Evolutionary conservation across 192 early-diverging fungal species (phyloP), one percentile per base, ranked within the genome.

Genomic region (Linderina pennispora): DNA sequence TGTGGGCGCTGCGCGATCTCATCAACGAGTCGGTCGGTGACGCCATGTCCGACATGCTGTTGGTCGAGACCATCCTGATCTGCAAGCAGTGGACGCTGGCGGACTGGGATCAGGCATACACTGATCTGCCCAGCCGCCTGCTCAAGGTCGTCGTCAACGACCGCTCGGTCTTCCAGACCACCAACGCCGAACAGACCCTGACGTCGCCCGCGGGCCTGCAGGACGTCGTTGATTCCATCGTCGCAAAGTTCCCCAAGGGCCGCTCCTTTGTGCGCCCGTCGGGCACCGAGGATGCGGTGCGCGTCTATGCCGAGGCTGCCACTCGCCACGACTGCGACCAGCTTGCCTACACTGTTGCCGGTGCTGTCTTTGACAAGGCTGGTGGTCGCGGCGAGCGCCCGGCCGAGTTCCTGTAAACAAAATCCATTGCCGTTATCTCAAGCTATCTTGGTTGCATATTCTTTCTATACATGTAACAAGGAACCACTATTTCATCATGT

Each of bases 11-110:
- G 43, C 85, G 85, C 13, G 91, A 97, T 35, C 67, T 99, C 47
- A 96, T 97, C 76, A 99, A 99, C 80, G 92, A 99, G 74, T 81
- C 94, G 13, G 97, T 99, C 16, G 97, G 97, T 33, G 97, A 99
- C 68, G 97, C 97, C 14, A 77, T 98, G 43, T 94, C 95, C 5
- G 97, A 99, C 56, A 80, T 99, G 77, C 81, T 99, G 42, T 54
- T 97, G 32, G 91, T 99, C 26, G 94, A 96, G 61, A 79, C 91
- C 9, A 90, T 97, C 53, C 72, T 99, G 46, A 83, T 85, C 15
- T 81, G 81, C 76, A 76, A 85, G 49, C 78, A 80, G 49, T 89
- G 85, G 84, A 78, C 85, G 33, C 81, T 84, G 42, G 75, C 82
- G 44, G 73, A 89, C 46, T 99, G 97, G 95, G 87, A 97, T 62